Base-by-base conservation (phyloP, 2,329 filamentous ascomycete species). In the Tolypocladium ophioglossoides region DNA sequence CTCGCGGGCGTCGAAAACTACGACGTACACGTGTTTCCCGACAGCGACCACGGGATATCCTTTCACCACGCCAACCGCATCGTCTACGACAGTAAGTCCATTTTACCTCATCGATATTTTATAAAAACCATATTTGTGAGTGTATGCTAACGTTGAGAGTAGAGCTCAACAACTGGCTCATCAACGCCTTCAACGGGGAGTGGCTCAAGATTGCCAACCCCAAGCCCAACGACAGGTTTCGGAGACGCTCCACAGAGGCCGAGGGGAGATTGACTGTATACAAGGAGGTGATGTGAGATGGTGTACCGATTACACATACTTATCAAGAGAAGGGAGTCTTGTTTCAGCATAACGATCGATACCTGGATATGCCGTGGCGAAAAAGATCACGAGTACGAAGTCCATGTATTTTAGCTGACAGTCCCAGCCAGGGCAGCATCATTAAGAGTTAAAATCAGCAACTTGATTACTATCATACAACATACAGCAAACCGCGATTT, bases 111-210 rank as follows among this genome's bases (percentile, higher is more conserved):
- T 27, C 38, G 22, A 32, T 22, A 22, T 53, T 40, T 51, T 35
- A n/a, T 27, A 12, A 35, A 16, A 8, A 20, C 14, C 18, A 46
- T 14, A 52, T 40, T 18, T 22, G 20, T 40, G 5, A n/a, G 22
- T 22, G 0, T 3, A 9, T 12, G 9, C 57, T 62, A 22, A 59
- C 50, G 10, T 8, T 6, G 16, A 18, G n/a, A 5, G 6, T 57
- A 91, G 87, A 90, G 72, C 70, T 96, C 35, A 84, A 78, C 55
- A 91, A 89, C 67, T 99, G 92, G 92, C 83, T 99, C 53, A 81
- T 96, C 66, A 97, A 96, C 67, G 94, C 94, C 2, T 99, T 99
- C 69, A 97, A 97, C 62, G 94, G 94, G 52, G 91, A 96, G 69
- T 97, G 92, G 90, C 75, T 92, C 56, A 82, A 80, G 68, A 66